phyloP scores from a whole-genome alignment of 2,329 filamentous ascomycete genomes.

The Cercospora janseana region DNA sequence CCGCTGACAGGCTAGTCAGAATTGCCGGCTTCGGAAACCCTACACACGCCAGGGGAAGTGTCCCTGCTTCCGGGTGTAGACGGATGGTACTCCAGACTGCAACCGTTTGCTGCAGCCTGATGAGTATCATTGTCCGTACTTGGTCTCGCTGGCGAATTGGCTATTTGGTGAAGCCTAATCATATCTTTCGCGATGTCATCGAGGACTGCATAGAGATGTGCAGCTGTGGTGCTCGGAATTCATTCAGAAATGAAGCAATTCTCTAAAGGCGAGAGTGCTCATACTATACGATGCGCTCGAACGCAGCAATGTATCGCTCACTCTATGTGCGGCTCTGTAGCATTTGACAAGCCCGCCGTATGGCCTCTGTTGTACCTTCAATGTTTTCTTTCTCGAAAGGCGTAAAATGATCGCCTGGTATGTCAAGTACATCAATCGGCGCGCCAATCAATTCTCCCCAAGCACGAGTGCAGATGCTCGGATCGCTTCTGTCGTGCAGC shows the following conservation, averaged over 20 bases:
- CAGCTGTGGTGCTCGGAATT: too few species aligned
- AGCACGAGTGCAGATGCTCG: constrained; percentile 1
- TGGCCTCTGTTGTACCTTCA: constrained; percentile 7
- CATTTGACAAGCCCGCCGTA: constrained; percentile 9
- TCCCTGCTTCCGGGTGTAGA: too few species aligned
- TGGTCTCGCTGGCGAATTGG: too few species aligned
- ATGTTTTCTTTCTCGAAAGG: constrained; percentile 14
- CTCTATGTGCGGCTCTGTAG: neutral
- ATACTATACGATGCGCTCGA: neutral
- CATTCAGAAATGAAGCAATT: neutral
- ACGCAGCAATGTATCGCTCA: neutral
- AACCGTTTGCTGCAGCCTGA: too few species aligned
- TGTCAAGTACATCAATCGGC: constrained; percentile 11
- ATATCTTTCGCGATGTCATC: too few species aligned
- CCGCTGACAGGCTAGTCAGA: too few species aligned
- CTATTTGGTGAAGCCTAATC: too few species aligned
- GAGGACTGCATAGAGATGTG: too few species aligned
- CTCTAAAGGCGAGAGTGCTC: neutral
- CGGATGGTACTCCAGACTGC: too few species aligned
- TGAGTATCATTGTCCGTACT: too few species aligned
- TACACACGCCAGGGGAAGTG: too few species aligned
- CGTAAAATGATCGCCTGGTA: constrained; percentile 16
- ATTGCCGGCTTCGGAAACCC: too few species aligned
- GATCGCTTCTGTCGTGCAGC: constrained; percentile 15
- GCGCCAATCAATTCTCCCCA: constrained; percentile 6